A percentile compares a stretch with the other conserved stretches of the same genome.
phyloP scores from a whole-genome alignment of 2,329 filamentous ascomycete species.

The Fusarium musae region DNA sequence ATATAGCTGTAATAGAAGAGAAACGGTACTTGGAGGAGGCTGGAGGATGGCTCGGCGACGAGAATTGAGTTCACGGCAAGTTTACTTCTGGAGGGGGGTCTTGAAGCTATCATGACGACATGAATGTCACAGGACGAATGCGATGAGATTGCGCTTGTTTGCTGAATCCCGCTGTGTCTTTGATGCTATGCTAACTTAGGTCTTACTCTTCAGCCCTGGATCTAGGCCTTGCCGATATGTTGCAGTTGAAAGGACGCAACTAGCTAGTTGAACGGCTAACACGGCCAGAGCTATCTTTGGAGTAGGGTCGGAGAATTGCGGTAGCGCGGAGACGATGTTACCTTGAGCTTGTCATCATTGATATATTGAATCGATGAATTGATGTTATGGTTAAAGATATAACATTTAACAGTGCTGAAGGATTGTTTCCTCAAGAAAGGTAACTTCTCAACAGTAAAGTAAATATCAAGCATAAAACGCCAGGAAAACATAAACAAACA shows the following conservation, averaged over 20 bases:
- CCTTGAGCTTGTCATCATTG: slow-evolving; percentile 12
- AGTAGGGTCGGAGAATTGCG: slow-evolving; percentile 11
- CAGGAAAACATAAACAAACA: not conserved
- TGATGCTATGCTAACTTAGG: not conserved
- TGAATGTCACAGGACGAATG: slow-evolving; percentile 9
- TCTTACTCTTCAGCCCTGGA: slow-evolving; percentile 2
- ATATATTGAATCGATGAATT: not conserved
- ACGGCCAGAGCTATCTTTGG: slow-evolving; percentile 20
- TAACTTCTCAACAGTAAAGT: not conserved
- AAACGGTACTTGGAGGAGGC: not conserved
- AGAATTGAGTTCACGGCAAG: slow-evolving; percentile 27
- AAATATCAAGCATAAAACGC: not conserved
- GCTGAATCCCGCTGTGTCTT: not conserved
- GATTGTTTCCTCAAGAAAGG: too few relatives aligned
- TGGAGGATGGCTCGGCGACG: not conserved
- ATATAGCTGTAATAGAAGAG: slow-evolving; percentile 6
- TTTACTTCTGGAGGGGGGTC: not conserved
- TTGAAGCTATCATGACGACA: slow-evolving; percentile 25
- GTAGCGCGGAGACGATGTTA: slow-evolving; percentile 10
- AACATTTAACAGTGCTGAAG: not conserved
- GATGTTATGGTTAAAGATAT: not conserved
- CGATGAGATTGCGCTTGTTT: not conserved
- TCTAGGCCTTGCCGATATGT: slow-evolving; percentile 5
- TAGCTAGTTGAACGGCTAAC: slow-evolving; percentile 19
- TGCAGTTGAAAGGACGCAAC: not conserved